Conservation (phyloP, 2,329 filamentous ascomycete genomes). For the Curvularia sp. region DNA sequence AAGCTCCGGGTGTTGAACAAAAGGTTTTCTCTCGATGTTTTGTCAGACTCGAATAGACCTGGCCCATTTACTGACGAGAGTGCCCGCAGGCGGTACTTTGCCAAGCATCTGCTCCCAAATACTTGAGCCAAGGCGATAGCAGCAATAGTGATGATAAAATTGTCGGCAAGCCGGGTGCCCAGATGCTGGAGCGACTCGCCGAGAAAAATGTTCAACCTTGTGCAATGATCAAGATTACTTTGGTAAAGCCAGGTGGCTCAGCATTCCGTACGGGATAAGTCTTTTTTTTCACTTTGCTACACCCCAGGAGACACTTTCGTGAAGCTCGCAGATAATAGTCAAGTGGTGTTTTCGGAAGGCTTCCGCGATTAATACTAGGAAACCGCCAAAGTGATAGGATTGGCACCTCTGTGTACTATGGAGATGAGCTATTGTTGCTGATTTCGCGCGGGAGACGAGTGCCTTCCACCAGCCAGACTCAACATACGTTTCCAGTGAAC, state of each 20-base stretch:
- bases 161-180: not conserved
- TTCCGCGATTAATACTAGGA: constrained; percentile 1
- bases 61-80: not conserved
- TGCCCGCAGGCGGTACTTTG: not conserved
- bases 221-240: not conserved
- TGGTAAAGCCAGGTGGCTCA: not conserved
- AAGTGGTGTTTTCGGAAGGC: not conserved
- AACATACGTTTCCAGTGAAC: constrained; percentile 1
- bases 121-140: not conserved
- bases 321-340: constrained; percentile 1
- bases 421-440: not conserved
- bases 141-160: not conserved
- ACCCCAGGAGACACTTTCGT: not conserved
- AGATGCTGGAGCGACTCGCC: not conserved
- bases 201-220: not conserved
- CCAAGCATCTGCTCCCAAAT: not conserved
- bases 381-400: not conserved
- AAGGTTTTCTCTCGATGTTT: not conserved
- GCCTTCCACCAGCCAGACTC: not conserved
- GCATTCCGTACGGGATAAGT: not conserved
- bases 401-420: not conserved
- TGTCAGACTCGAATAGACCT: not conserved
- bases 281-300: not conserved
- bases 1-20: not conserved
- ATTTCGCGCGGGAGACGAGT: constrained; percentile 1